Evolutionary conservation across 306 rosid species (phyloP), one percentile per base, ranked within the genome.

Genomic region (Cicer judaicum): DNA sequence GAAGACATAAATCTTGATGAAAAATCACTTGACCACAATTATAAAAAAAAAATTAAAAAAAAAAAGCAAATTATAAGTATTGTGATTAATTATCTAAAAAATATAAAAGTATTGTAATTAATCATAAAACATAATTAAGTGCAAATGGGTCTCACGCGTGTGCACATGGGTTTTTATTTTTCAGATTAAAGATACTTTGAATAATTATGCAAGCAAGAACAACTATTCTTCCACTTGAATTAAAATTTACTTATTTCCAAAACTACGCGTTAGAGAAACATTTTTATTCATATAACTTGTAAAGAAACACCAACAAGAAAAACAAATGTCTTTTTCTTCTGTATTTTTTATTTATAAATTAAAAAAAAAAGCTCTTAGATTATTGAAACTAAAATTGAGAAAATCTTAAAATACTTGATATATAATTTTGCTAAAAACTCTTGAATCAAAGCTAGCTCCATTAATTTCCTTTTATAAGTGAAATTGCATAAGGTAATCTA

Each of bases 221-320:
- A 29, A 54, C 78, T 61, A 48, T 34, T 79, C 79, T 75, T 83
- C 81, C 67, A 75, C 78, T 64, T 70, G 41, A 83, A 83, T 40
- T 69, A 40, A 70, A 64, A 9, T 55, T 70, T 49, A 41, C 74
- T 47, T 64, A 46, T 70, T 11, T 13, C 67, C 53, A 24, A 68
- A 68, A 4, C 50, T 21, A 43, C 0, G 29, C 41, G 70, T 79
- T 75, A 36, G 59, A 48, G 11, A 64, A 65, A 49, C 55, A 24
- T 21, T 10, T 75, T 52, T 42, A 56, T 21, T 50, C 60, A 52
- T 52, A 6, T 18, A 44, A 64, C 54, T 61, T 52, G 8, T 18
- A 44, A 64, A 64, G 68, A 72, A 29, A 64, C 13, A 11, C 29
- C 18, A 43, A 1, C 15, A 10, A 29, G 36, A 34, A 75, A 14